These are phyloP conservation scores for Byssothecium circinans DNA, from an alignment of 2,329 filamentous ascomycete genomes.

Conservation along the genomic window DNA sequence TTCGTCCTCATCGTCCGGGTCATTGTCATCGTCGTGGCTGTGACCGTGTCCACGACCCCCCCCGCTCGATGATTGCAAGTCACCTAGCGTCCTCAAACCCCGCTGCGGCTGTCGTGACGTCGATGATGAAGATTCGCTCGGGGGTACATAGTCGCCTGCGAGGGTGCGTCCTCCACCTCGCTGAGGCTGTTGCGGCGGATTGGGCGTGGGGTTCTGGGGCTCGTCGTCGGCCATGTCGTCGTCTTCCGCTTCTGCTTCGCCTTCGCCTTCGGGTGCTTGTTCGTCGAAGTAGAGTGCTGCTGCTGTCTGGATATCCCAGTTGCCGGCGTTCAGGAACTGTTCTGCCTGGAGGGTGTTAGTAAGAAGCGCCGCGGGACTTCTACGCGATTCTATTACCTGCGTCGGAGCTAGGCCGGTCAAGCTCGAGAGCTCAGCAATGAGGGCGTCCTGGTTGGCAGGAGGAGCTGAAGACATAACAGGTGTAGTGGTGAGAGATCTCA, in stretches of 20 bases:
- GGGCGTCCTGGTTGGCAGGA: slow-evolving; percentile 34
- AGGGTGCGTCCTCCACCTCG: slow-evolving; percentile 42
- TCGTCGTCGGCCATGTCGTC: slow-evolving; percentile 41
- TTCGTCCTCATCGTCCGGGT: slow-evolving; percentile 62
- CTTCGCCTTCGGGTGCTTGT: slow-evolving; percentile 25
- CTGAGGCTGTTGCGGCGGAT: slow-evolving; percentile 24
- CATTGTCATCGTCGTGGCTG: slow-evolving; percentile 60
- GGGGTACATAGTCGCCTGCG: slow-evolving; percentile 39
- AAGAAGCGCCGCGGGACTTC: slow-evolving; percentile 12
- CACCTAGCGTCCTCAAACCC: slow-evolving; percentile 49
- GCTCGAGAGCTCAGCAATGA: slow-evolving; percentile 40
- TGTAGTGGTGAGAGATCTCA: not conserved
- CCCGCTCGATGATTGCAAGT: slow-evolving; percentile 49
- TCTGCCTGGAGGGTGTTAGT: slow-evolving; percentile 46
- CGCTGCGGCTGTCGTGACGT: slow-evolving; percentile 33
- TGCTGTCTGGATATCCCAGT: slow-evolving; percentile 52
- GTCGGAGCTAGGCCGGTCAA: slow-evolving; percentile 39
- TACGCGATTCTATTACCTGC: slow-evolving; percentile 36
- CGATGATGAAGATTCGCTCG: slow-evolving; percentile 27
- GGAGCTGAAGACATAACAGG: slow-evolving; percentile 37
- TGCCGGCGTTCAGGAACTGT: slow-evolving; percentile 45
- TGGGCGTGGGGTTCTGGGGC: slow-evolving; percentile 18
- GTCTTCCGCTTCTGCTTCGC: too few species aligned
- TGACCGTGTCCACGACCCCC: slow-evolving; percentile 39
- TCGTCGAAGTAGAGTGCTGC: slow-evolving; percentile 50